These are phyloP conservation scores for Didymosphaeria variabile DNA, from an alignment of 2,329 filamentous ascomycete genomes.

Conservation along the genomic window DNA sequence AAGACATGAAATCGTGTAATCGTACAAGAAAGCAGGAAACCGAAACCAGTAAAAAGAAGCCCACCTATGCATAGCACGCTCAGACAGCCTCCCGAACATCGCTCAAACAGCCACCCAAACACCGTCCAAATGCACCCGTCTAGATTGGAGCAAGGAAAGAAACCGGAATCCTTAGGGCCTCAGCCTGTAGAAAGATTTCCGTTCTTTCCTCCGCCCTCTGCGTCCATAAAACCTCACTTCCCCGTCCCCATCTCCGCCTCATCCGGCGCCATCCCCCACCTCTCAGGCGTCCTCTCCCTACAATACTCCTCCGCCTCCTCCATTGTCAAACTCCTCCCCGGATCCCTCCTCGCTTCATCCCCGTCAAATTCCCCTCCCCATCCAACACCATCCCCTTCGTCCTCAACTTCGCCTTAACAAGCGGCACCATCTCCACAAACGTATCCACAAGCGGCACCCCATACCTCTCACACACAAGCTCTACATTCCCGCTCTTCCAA, in stretches of 20 bases:
- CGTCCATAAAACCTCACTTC: too few species aligned
- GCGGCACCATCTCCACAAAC: constrained; percentile 52
- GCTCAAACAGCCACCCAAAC: background rate
- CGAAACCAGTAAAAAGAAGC: background rate
- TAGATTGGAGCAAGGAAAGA: too few species aligned
- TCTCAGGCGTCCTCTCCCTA: background rate
- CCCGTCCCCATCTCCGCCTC: background rate
- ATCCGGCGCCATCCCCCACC: background rate
- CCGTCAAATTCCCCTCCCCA: constrained; percentile 23
- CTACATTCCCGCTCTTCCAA: constrained; percentile 68
- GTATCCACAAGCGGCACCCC: constrained; percentile 56
- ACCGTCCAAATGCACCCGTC: background rate
- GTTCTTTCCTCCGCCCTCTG: too few species aligned
- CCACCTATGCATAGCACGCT: background rate
- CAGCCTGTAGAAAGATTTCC: too few species aligned
- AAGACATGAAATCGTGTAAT: background rate
- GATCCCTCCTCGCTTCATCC: constrained; percentile 6
- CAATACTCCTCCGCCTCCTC: constrained; percentile 7
- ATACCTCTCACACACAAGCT: constrained; percentile 63
- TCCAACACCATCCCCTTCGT: constrained; percentile 38
- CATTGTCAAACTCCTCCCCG: background rate
- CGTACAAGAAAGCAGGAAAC: background rate
- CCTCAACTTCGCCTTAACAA: constrained; percentile 46
- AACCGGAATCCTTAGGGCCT: too few species aligned
- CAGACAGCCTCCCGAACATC: constrained; percentile 6